These are phyloP conservation scores for Amylocarpus encephaloides DNA, from an alignment of 2,329 filamentous ascomycete genomes.

Conservation along the genomic window DNA sequence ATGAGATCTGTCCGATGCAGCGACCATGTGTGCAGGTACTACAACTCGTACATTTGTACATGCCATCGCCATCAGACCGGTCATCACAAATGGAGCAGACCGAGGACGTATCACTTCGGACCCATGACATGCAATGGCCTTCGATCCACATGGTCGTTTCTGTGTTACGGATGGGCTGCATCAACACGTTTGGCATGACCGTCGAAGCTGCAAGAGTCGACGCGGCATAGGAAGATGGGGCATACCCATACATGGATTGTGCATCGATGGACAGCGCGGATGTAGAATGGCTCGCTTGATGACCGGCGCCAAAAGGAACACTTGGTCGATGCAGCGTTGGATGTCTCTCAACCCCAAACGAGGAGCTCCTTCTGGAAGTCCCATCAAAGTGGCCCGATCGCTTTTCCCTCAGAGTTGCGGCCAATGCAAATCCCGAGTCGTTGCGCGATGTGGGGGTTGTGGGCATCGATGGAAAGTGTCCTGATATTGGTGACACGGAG, in stretches of 20 bases:
- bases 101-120: constrained; percentile 50
- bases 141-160: constrained; percentile 79
- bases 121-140: constrained; percentile 72
- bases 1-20: constrained; percentile 54
- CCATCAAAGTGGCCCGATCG: constrained; percentile 80
- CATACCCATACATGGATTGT: constrained; percentile 54
- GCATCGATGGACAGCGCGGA: constrained; percentile 42
- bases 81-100: constrained; percentile 73
- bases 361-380: constrained; percentile 82
- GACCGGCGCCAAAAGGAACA: constrained; percentile 65
- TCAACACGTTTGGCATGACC: constrained; percentile 77
- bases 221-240: constrained; percentile 76
- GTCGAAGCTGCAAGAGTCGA: constrained; percentile 82
- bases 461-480: constrained; percentile 68
- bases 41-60: constrained; percentile 69
- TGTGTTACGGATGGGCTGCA: constrained; percentile 72
- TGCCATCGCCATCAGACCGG: constrained; percentile 56
- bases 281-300: constrained; percentile 61
- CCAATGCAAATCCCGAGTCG: constrained; percentile 84
- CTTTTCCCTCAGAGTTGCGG: constrained; percentile 85
- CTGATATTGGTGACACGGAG: constrained; percentile 70
- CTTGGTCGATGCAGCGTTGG: constrained; percentile 62
- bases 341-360: constrained; percentile 73
- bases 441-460: constrained; percentile 77
- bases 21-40: constrained; percentile 49